These are phyloP conservation scores for Ogataea minuta DNA, from an alignment of 805 yeast species.

Conservation along the genomic window DNA sequence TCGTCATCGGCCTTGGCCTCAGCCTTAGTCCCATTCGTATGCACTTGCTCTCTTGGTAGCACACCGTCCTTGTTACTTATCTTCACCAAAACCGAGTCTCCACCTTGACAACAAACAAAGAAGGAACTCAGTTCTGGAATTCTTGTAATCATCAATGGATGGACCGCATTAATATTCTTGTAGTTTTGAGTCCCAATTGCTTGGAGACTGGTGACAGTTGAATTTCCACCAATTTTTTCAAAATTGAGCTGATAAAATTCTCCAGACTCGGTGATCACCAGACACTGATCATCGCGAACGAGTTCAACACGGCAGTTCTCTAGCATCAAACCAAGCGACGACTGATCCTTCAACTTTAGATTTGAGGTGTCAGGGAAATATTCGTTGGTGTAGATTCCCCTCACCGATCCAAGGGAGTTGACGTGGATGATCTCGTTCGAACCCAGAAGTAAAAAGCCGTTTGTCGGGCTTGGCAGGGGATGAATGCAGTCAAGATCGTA, in stretches of 20 bases:
- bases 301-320: constrained; percentile 48
- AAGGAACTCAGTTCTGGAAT: constrained; percentile 41
- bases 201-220: constrained; percentile 29
- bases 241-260: constrained; percentile 36
- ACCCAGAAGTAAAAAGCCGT: constrained; percentile 71
- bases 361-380: constrained; percentile 44
- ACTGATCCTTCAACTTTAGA: constrained; percentile 44
- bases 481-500: constrained; percentile 66
- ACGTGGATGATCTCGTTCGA: constrained; percentile 75
- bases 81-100: constrained; percentile 54
- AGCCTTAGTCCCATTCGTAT: constrained; percentile 5
- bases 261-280: constrained; percentile 45
- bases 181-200: constrained; percentile 22
- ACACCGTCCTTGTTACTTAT: constrained; percentile 32
- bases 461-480: constrained; percentile 62
- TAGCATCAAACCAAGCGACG: constrained; percentile 49
- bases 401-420: constrained; percentile 70
- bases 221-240: constrained; percentile 37
- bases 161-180: constrained; percentile 25
- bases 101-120: constrained; percentile 60
- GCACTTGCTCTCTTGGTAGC: constrained; percentile 1
- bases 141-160: constrained; percentile 42
- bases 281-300: constrained; percentile 35
- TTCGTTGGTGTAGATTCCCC: constrained; percentile 61
- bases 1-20: constrained; percentile 43